These are phyloP conservation scores for Boletales sp. DNA, from an alignment of 768 basidiomycete species.

Conservation along the genomic window DNA sequence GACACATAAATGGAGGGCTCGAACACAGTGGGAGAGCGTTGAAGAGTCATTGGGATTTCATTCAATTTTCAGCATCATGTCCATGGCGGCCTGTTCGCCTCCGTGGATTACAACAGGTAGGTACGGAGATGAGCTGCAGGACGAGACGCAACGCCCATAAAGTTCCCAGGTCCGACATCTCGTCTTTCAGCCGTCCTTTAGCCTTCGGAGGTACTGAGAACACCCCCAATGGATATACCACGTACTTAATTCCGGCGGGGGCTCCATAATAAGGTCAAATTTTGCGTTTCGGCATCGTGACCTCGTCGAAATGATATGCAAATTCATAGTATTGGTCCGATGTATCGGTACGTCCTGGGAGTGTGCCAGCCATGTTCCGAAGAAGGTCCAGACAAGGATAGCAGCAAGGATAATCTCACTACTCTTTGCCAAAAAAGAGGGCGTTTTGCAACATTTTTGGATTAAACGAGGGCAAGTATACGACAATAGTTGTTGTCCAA, in stretches of 20 bases:
- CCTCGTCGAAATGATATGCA: not conserved
- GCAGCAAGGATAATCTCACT: not conserved
- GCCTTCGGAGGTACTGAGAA: not conserved
- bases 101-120: not conserved
- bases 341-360: not conserved
- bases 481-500: constrained; percentile 14
- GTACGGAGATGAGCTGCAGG: not conserved
- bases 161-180: not conserved
- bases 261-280: not conserved
- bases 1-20: not conserved
- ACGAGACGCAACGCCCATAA: not conserved
- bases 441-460: constrained; percentile 10
- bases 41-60: not conserved
- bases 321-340: not conserved
- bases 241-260: not conserved
- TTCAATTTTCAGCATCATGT: not conserved
- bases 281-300: not conserved
- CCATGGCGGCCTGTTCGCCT: not conserved
- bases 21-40: too few species aligned
- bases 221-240: not conserved
- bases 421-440: not conserved
- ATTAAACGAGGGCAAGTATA: constrained; percentile 17
- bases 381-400: not conserved
- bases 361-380: not conserved
- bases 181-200: not conserved